phyloP scores from a whole-genome alignment of 345 rosid genomes.

The Euphorbia tirucalli region DNA sequence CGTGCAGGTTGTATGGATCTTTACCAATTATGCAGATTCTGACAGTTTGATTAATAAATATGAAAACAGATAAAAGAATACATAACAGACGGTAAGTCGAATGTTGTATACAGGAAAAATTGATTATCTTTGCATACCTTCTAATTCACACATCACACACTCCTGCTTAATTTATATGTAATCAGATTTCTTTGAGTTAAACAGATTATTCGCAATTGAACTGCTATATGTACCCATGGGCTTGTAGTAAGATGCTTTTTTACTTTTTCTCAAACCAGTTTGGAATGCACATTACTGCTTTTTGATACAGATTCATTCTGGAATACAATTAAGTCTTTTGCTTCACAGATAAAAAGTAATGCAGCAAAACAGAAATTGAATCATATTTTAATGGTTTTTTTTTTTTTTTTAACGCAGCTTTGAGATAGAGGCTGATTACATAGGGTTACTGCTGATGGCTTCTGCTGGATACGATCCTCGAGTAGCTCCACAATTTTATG shows the following conservation, averaged over 20 bases:
- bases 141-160: background rate
- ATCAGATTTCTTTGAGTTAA: background rate
- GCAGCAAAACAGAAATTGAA: conserved; percentile 83
- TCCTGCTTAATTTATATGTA: no score
- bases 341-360: no score
- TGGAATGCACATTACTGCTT: no score
- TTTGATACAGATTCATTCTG: background rate
- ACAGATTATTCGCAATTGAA: background rate
- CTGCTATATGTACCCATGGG: background rate
- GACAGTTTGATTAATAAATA: background rate
- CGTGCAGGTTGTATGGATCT: background rate
- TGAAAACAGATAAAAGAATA: no score
- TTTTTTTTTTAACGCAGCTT: no score
- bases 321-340: no score
- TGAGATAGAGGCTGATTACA: conserved; percentile 91
- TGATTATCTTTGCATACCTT: background rate
- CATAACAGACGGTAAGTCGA: no score
- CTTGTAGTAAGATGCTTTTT: background rate
- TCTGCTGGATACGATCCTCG: conserved; percentile 93
- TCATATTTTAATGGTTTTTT: no score
- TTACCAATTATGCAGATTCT: background rate
- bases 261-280: background rate
- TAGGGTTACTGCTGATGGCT: conserved; percentile 75
- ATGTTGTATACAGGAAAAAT: background rate
- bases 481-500: conserved; percentile 72